A percentile compares a stretch with the other conserved stretches of the same genome.
phyloP scores from a whole-genome alignment of 345 rosid genomes.

The Eucalyptus grandis region DNA sequence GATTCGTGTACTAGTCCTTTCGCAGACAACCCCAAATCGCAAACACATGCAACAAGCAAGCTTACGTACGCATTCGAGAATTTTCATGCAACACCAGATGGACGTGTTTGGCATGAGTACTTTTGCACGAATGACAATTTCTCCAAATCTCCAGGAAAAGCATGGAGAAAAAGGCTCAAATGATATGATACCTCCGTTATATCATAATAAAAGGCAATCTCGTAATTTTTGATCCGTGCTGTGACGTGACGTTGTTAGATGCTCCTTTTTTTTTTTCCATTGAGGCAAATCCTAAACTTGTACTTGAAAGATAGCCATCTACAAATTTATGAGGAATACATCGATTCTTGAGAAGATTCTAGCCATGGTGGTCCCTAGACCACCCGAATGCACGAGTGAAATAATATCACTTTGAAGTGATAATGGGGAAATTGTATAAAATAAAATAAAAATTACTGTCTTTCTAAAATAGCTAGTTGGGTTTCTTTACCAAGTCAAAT shows the following conservation, averaged over 20 bases:
- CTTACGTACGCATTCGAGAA: background rate
- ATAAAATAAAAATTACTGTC: too few species aligned
- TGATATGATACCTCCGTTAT: background rate
- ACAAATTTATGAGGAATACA: background rate
- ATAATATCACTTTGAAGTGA: background rate
- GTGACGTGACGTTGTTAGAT: fast-evolving
- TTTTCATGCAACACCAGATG: background rate
- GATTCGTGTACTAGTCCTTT: background rate
- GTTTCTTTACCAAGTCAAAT: background rate
- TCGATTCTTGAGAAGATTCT: background rate
- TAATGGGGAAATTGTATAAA: too few species aligned
- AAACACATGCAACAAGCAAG: background rate
- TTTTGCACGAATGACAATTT: background rate
- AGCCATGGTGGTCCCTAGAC: background rate
- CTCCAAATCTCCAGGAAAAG: background rate
- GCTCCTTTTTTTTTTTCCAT: background rate
- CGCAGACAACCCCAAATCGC: background rate
- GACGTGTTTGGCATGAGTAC: background rate
- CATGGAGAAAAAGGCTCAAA: background rate
- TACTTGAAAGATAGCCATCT: background rate
- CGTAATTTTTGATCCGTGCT: fast-evolving
- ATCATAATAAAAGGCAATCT: too few species aligned
- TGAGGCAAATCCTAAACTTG: background rate
- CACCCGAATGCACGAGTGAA: background rate
- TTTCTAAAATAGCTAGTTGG: too few species aligned